Conservation (phyloP, 352 stramenopile species). For the Bremia lactucae region DNA sequence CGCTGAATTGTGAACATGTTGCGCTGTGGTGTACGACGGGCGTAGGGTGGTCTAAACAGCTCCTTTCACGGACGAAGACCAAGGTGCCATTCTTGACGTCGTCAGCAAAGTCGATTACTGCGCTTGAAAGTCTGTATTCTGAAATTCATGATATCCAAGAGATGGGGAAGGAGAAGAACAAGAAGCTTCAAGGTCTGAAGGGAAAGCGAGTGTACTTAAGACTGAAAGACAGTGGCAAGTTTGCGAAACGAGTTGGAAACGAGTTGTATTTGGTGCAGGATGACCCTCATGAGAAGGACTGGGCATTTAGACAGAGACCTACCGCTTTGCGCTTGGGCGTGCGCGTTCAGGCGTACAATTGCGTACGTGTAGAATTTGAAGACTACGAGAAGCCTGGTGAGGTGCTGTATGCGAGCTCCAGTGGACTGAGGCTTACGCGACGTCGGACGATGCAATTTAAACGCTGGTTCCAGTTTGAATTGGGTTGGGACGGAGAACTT, state of each 20-base stretch:
- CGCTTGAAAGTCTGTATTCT: slow-evolving; percentile 23
- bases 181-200: slow-evolving; percentile 17
- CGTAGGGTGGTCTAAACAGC: slow-evolving; percentile 64
- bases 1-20: slow-evolving; percentile 68
- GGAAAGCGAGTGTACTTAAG: slow-evolving; percentile 52
- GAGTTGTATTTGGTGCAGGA: slow-evolving; percentile 44
- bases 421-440: slow-evolving; percentile 36
- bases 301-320: slow-evolving; percentile 46
- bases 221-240: slow-evolving; percentile 24
- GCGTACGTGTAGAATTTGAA: slow-evolving; percentile 36
- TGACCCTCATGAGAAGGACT: slow-evolving; percentile 48
- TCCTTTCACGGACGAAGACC: slow-evolving; percentile 36
- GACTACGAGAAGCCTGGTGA: slow-evolving; percentile 29
- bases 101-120: slow-evolving; percentile 20
- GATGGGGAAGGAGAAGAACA: slow-evolving; percentile 22
- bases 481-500: slow-evolving; percentile 56
- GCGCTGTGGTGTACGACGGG: slow-evolving; percentile 70
- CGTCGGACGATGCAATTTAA: slow-evolving; percentile 42
- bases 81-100: slow-evolving; percentile 38
- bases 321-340: slow-evolving; percentile 36
- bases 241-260: slow-evolving; percentile 45
- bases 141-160: slow-evolving; percentile 26
- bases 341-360: slow-evolving; percentile 41
- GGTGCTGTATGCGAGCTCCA: slow-evolving; percentile 43
- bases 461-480: slow-evolving; percentile 55